Base-by-base conservation (phyloP, 169 alveolate species). In the Eimeria acervulina region DNA sequence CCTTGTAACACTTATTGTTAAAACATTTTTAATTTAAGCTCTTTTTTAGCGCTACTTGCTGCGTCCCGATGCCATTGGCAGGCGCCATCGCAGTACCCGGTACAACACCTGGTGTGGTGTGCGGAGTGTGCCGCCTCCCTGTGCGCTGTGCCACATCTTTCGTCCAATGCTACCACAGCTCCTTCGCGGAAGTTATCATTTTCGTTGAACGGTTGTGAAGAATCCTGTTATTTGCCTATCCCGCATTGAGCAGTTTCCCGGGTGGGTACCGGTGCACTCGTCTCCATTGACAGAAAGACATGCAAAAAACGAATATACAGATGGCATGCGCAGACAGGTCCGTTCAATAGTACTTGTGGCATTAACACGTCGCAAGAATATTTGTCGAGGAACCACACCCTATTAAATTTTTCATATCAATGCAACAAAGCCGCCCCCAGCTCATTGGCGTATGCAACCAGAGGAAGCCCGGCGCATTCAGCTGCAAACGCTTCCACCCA, bases 261-360 rank as follows among this genome's bases (percentile, higher is more conserved):
- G 21, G 63, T 63, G 63, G 87, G 59, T 76, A 40, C 87, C 61
- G 23, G 38, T 44, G 87, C 87, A 76, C 87, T 42, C 87, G 87
- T 76, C 87, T 76, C 87, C 87, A 40, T 76, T 76, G 87, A 76
- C 87, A 10, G 87, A 44, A 76, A 76, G 87, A 40, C 59, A 76
- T 76, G 87, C 87, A 76, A 23, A 76, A 74, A 23, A 26, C 63
- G 59, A 42, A 38, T 76, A 40, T 26, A 76, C 87, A 76, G 63
- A 76, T 76, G 87, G 59, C 87, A 76, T 76, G 87, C 21, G 59
- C 87, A 76, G 87, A n/a, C 87, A 76, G 87, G 87, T 76, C 63
- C 63, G 36, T 76, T 76, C 87, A 40, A 17, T 76, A 76, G 36
- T 42, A 6, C 87, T 40, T 40, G 87, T 63, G 36, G 63, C 17